Evolutionary conservation across 345 rosid species (phyloP).

Genomic region (Clausena lansium): DNA sequence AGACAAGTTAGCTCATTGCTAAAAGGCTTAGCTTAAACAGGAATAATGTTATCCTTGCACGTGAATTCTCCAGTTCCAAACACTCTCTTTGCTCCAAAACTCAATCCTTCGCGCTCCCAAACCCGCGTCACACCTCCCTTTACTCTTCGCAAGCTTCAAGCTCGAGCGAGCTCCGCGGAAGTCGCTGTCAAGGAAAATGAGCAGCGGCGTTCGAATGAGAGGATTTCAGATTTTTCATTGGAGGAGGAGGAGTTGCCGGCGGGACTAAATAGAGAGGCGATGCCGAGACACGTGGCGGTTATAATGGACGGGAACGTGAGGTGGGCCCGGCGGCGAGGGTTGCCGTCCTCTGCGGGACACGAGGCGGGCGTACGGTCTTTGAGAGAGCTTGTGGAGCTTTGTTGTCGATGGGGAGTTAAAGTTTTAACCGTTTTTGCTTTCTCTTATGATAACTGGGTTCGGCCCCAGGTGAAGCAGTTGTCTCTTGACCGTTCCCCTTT

Average conservation of each 20-base stretch:
- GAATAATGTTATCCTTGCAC: conserved; percentile 12
- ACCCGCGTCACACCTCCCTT: not conserved
- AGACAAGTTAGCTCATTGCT: not conserved
- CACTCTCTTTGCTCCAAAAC: conserved; percentile 1
- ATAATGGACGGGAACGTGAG: conserved; percentile 85
- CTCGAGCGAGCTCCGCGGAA: conserved; percentile 4
- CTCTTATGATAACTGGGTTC: conserved; percentile 70
- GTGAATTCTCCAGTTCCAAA: not conserved
- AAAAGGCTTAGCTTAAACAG: not conserved
- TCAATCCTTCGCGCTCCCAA: not conserved
- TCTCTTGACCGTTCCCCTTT: no score
- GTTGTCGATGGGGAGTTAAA: conserved; percentile 60
- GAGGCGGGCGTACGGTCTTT: conserved; percentile 63
- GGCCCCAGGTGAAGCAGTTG: conserved; percentile 50
- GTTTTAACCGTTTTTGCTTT: conserved; percentile 86
- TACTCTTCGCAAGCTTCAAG: not conserved
- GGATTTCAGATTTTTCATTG: not conserved
- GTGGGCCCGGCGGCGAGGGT: conserved; percentile 64
- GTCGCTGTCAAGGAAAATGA: conserved; percentile 24
- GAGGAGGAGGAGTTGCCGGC: conserved; percentile 37
- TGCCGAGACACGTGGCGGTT: conserved; percentile 82
- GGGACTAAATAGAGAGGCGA: conserved; percentile 41
- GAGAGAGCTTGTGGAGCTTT: conserved; percentile 48
- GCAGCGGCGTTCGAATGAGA: not conserved
- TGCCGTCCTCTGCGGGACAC: conserved; percentile 54